phyloP scores from a whole-genome alignment of 208 protist genomes.

The Acanthamoeba royreba region DNA sequence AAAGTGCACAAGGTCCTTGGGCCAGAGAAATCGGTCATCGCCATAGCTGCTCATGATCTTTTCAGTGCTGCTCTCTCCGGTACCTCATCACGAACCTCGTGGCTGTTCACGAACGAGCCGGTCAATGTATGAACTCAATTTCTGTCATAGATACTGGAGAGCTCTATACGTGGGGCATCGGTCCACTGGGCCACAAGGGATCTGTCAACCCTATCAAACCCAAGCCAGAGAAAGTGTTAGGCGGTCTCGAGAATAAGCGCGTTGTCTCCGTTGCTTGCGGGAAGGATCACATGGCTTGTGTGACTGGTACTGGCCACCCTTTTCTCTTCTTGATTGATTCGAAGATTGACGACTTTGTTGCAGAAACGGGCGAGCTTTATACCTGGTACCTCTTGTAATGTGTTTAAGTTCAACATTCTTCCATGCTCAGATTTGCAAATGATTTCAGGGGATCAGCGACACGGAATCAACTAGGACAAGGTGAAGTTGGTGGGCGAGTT shows the following conservation, averaged over 20 bases:
- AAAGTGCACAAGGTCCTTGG: background rate
- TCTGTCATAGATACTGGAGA: background rate
- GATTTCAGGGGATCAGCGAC: background rate
- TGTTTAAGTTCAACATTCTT: background rate
- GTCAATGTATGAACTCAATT: background rate
- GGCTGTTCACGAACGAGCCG: background rate
- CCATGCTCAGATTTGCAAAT: background rate
- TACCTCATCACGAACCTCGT: background rate
- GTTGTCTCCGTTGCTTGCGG: background rate
- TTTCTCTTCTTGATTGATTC: background rate
- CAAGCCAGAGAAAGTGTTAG: background rate
- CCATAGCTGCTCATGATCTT: background rate
- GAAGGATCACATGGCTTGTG: conserved; percentile 28
- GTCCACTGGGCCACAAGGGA: background rate
- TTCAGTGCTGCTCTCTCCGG: background rate
- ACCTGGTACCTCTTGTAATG: background rate
- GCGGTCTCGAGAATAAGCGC: background rate
- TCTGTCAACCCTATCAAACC: conserved; percentile 11
- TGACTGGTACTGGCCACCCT: background rate
- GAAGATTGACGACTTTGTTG: background rate
- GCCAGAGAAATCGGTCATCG: background rate
- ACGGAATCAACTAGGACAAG: background rate
- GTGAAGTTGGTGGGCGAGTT: background rate
- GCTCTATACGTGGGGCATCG: conserved; percentile 33
- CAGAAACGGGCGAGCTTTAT: conserved; percentile 12